Conservation (phyloP, 805 yeast genomes). For the Starmerella riodocensis region DNA sequence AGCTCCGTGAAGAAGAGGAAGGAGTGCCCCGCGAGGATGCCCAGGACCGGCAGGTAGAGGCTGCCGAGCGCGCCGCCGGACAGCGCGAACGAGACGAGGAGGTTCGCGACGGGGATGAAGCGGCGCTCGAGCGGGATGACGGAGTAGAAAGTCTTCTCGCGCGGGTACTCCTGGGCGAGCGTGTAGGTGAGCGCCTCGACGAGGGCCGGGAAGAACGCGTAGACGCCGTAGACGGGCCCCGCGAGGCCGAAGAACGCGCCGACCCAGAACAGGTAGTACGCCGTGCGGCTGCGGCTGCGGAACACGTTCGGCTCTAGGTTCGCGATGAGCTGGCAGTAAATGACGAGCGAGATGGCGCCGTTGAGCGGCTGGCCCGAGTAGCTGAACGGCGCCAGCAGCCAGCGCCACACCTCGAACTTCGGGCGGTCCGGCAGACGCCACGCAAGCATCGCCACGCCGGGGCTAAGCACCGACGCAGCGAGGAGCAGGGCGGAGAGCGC, state of each 20-base stretch:
- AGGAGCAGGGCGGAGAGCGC: constrained; percentile 3
- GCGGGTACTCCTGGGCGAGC: constrained; percentile 29
- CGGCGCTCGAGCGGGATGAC: constrained; percentile 25
- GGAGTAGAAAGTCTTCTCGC: constrained; percentile 22
- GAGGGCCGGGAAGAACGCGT: constrained; percentile 23
- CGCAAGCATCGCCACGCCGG: constrained; percentile 7
- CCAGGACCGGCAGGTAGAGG: constrained; percentile 22
- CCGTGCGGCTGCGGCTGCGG: constrained; percentile 5
- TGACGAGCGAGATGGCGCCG: constrained; percentile 9
- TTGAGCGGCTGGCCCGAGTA: constrained; percentile 3
- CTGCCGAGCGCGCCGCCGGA: constrained; percentile 22
- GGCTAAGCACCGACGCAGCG: constrained; percentile 4
- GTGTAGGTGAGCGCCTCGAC: constrained; percentile 29
- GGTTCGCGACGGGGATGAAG: constrained; percentile 26
- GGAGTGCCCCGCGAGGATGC: constrained; percentile 27
- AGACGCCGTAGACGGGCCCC: constrained; percentile 15
- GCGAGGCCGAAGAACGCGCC: constrained; percentile 18
- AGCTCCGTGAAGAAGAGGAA: constrained; percentile 24
- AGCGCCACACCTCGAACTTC: constrained; percentile 16
- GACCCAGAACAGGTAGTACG: constrained; percentile 19
- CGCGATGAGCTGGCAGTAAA: constrained; percentile 7
- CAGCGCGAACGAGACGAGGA: constrained; percentile 22
- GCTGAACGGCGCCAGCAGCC: constrained; percentile 12
- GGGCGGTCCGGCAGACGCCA: constrained; percentile 13
- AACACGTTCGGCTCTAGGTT: constrained; percentile 11